Evolutionary conservation across 108 stramenopile genomes (phyloP).

Genomic region (Phaeodactylum tricornutum): DNA sequence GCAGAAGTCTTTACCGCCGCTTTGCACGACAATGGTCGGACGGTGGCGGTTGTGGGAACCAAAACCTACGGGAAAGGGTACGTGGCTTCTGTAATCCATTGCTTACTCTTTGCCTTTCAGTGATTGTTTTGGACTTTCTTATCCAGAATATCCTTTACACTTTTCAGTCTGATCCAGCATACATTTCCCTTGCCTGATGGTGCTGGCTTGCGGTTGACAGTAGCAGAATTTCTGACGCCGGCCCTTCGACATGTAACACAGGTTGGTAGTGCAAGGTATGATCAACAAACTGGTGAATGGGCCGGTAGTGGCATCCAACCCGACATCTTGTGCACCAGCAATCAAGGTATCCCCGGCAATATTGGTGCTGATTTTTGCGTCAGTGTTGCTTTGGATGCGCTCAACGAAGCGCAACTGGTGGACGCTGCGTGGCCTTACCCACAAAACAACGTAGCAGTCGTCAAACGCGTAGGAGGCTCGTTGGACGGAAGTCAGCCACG

Average conservation of each 20-base stretch:
- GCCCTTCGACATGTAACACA: slow-evolving; percentile 64
- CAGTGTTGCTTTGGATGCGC: slow-evolving; percentile 60
- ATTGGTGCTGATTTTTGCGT: slow-evolving; percentile 75
- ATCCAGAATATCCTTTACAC: not conserved
- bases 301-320: slow-evolving; percentile 61
- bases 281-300: slow-evolving; percentile 20
- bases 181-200: slow-evolving; percentile 88
- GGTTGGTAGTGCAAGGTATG: slow-evolving; percentile 47
- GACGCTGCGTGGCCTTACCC: too few species aligned
- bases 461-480: not conserved
- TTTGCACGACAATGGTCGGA: slow-evolving; percentile 70
- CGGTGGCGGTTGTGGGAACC: slow-evolving; percentile 60
- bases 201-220: slow-evolving; percentile 70
- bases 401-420: slow-evolving; percentile 28
- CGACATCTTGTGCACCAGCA: slow-evolving; percentile 52
- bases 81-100: not conserved
- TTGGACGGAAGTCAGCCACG: not conserved
- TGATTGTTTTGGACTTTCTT: not conserved
- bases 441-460: not conserved
- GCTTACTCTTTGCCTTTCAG: not conserved
- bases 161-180: slow-evolving; percentile 56
- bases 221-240: slow-evolving; percentile 78
- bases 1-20: slow-evolving; percentile 77
- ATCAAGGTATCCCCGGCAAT: slow-evolving; percentile 66
- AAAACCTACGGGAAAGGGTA: slow-evolving; percentile 64